Evolutionary conservation across 2,329 filamentous ascomycete genomes (phyloP).

Genomic region (Fusarium pseudocircinatum): DNA sequence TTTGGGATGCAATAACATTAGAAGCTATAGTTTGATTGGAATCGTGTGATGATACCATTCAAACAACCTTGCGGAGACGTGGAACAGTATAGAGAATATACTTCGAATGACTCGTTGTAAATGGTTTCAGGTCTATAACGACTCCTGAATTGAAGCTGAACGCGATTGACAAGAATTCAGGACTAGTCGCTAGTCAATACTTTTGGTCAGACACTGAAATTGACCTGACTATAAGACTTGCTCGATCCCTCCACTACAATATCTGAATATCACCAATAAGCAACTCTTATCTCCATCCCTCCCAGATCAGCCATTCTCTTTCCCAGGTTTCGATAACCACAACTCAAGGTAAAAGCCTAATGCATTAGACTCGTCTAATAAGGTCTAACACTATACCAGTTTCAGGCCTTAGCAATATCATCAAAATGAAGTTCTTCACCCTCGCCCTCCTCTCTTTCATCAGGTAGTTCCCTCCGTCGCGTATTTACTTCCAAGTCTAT

Average conservation of each 20-base stretch:
- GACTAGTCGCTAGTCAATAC: accelerated
- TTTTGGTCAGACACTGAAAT: accelerated
- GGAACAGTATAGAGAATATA: accelerated
- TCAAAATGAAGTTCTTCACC: neutral
- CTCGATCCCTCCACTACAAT: accelerated
- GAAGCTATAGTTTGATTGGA: too few species aligned
- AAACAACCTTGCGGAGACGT: neutral
- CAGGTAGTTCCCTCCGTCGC: too few species aligned
- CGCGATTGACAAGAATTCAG: neutral
- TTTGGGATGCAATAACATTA: too few species aligned
- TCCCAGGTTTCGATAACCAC: accelerated
- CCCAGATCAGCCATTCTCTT: too few species aligned
- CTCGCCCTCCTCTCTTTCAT: neutral
- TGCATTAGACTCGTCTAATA: accelerated
- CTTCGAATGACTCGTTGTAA: accelerated
- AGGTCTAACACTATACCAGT: accelerated
- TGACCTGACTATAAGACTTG: neutral
- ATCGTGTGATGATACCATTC: neutral
- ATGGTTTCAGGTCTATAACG: neutral
- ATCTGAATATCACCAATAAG: too few species aligned
- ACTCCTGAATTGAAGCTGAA: too few species aligned
- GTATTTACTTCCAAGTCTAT: too few species aligned
- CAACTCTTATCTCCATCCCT: too few species aligned
- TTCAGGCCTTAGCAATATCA: neutral
- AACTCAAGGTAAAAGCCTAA: accelerated